Base-by-base conservation (phyloP, 805 yeast genomes). In the Ogataea thermomethanolica region DNA sequence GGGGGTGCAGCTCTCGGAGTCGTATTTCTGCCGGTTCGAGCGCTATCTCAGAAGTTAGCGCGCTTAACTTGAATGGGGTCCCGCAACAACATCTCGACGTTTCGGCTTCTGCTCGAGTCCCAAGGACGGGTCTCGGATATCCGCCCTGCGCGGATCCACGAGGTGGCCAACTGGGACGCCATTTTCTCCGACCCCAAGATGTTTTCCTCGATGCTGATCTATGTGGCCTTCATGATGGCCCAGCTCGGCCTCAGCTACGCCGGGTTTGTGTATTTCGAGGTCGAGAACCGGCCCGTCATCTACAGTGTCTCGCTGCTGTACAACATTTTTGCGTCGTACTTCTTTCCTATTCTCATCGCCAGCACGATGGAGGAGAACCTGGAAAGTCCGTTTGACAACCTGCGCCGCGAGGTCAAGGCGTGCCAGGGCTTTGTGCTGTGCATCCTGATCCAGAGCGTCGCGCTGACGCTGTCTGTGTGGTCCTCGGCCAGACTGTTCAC, bases 1-100 rank as follows among this genome's bases (percentile, higher is more conserved):
- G 17, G 98, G 98, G 4, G 95, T 89, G 4, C 66, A 65, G 41
- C 60, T 66, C 31, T 73, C 84, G 2, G 61, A 69, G 20, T 71
- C 74, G 40, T 31, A 70, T 10, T 70, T 80, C 29, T 79, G 82
- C 22, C 64, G 65, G 9, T 36, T 76, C 9, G 90, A 83, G 54
- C 63, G 87, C 37, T 46, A 39, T 25, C 38, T 59, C 23, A 38
- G 33, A 38, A 27, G 23, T 11, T 33, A 33, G 21, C 32, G 22
- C 17, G 12, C 12, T 10, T 13, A 14, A 14, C 22, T 24, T 11
- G 23, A 15, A 32, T 37, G 35, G 37, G 33, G 13, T 20, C 35
- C n/a, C 40, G 44, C 27, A 28, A 30, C 36, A 45, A 45, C 22
- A 30, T 45, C 6, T 33, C 39, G 11, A 29, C 39, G 10, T 32